Evolutionary conservation across 345 rosid species (phyloP), one percentile per base, ranked within the genome.

Genomic region (Citrus inodora): DNA sequence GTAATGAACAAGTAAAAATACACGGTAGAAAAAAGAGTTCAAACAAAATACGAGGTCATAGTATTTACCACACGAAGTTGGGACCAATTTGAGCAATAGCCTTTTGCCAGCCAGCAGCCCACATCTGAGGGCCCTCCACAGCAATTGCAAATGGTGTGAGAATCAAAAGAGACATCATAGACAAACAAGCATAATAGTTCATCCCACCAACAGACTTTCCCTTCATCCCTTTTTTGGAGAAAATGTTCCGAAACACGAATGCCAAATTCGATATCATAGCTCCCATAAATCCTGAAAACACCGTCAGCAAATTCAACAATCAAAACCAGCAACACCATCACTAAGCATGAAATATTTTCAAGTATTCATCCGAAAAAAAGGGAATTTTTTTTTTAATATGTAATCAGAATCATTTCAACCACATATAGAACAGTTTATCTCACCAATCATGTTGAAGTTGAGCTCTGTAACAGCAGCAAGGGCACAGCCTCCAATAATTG

Each of bases 211-310:
- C 93, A 7, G 97, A 91, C 42, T 93, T 92, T 78, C 97, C 97
- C 30, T 89, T 92, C 99, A 95, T 95, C 75, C 98, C 99, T 74
- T 91, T 95, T 92, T 95, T 95, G 0, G 99, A 95, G 88, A 93
- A 95, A 76, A 93, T 93, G 88, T 95, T 93, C 2, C 98, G 88
- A 33, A 95, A 89, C 81, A 93, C 99, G 62, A 95, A 93, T 40
- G 99, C 98, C 85, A 93, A 81, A 78, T 95, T 95, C 3, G 99
- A 95, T 80, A 95, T 92, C 97, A 93, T 95, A 1, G 98, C 99
- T 30, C 99, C 99, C 99, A 95, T 92, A 74, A 95, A 95, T 76
- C 99, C 99, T 95, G 81, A 48, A 80, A 70, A 65, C 35, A 77
- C 13, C 63, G 25, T 30, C 78, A 80, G 51, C 70, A 42, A 73